These are phyloP conservation scores for Calonectria pseudoreteaudii DNA, from an alignment of 2,329 filamentous ascomycete genomes.

Conservation along the genomic window DNA sequence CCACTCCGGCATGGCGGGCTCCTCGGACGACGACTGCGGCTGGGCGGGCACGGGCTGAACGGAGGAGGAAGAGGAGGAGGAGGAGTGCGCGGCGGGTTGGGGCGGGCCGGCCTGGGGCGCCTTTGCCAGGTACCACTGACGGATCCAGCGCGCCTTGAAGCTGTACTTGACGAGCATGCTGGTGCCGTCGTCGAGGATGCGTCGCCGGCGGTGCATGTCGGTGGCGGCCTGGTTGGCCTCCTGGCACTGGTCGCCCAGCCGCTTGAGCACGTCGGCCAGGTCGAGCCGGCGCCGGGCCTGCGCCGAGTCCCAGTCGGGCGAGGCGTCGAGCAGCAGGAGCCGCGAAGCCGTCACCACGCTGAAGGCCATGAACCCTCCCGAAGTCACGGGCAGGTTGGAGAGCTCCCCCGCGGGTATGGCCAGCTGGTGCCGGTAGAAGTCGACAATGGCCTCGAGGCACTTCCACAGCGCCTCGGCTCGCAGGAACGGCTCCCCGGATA, in stretches of 20 bases:
- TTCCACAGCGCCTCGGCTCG: slow-evolving; percentile 52
- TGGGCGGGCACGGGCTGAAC: too few relatives aligned
- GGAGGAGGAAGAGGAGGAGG: too few relatives aligned
- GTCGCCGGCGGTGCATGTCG: slow-evolving; percentile 36
- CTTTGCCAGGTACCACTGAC: slow-evolving; percentile 52
- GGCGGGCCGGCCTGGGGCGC: slow-evolving; percentile 22
- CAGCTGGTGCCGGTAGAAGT: slow-evolving; percentile 43
- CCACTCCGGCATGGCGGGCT: slow-evolving; percentile 31
- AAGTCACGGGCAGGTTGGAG: slow-evolving; percentile 46
- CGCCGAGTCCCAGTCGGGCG: slow-evolving; percentile 50
- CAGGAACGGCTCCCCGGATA: slow-evolving; percentile 36
- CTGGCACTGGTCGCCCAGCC: slow-evolving; percentile 47
- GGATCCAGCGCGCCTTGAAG: slow-evolving; percentile 54
- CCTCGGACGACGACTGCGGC: neutral
- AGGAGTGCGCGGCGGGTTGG: too few relatives aligned
- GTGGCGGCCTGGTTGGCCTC: slow-evolving; percentile 44
- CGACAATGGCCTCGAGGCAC: slow-evolving; percentile 46
- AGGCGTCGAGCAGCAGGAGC: slow-evolving; percentile 49
- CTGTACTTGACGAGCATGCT: slow-evolving; percentile 47
- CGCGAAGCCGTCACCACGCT: slow-evolving; percentile 49
- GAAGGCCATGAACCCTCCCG: slow-evolving; percentile 48
- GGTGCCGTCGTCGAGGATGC: slow-evolving; percentile 46
- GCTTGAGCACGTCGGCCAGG: slow-evolving; percentile 42
- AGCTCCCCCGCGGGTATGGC: slow-evolving; percentile 42
- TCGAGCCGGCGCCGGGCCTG: slow-evolving; percentile 49